Evolutionary conservation across 768 basidiomycete species (phyloP).

Genomic region (Royoungia palumana): DNA sequence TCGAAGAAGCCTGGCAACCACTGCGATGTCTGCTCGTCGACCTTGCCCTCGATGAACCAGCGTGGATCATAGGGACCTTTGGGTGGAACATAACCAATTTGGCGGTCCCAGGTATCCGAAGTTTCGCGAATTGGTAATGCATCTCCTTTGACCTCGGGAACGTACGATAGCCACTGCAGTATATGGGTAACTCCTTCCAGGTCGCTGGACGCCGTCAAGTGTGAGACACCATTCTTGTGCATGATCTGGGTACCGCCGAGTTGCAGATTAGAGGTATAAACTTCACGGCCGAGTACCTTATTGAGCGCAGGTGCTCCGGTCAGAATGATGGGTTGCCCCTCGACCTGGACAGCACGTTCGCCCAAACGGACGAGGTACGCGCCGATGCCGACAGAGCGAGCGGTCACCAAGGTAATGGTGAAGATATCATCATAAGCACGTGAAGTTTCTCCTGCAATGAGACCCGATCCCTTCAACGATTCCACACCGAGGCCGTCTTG

Average conservation of each 20-base stretch:
- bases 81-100: slow-evolving; percentile 84
- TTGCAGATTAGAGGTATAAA: slow-evolving; percentile 97
- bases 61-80: slow-evolving; percentile 96
- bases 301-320: slow-evolving; percentile 96
- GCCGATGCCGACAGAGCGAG: slow-evolving; percentile 98
- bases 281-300: slow-evolving; percentile 98
- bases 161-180: slow-evolving; percentile 90
- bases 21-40: slow-evolving; percentile 71
- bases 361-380: slow-evolving; percentile 98
- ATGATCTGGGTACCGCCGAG: slow-evolving; percentile 99
- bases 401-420: slow-evolving; percentile 98
- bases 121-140: slow-evolving; percentile 75
- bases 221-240: slow-evolving; percentile 99
- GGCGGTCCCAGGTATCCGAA: slow-evolving; percentile 86
- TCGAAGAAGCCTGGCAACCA: slow-evolving; percentile 96
- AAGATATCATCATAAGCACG: slow-evolving; percentile 99
- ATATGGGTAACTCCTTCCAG: slow-evolving; percentile 94
- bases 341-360: slow-evolving; percentile 96
- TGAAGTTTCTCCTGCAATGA: slow-evolving; percentile 98
- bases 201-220: slow-evolving; percentile 92
- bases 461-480: slow-evolving; percentile 91
- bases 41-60: slow-evolving; percentile 96
- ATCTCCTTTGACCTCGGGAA: slow-evolving; percentile 79
- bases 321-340: slow-evolving; percentile 98
- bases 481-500: slow-evolving; percentile 98